Evolutionary conservation across 2,329 filamentous ascomycete genomes (phyloP), one percentile per base, ranked within the genome.

Genomic region (Paracorniculantispora psalliotae): DNA sequence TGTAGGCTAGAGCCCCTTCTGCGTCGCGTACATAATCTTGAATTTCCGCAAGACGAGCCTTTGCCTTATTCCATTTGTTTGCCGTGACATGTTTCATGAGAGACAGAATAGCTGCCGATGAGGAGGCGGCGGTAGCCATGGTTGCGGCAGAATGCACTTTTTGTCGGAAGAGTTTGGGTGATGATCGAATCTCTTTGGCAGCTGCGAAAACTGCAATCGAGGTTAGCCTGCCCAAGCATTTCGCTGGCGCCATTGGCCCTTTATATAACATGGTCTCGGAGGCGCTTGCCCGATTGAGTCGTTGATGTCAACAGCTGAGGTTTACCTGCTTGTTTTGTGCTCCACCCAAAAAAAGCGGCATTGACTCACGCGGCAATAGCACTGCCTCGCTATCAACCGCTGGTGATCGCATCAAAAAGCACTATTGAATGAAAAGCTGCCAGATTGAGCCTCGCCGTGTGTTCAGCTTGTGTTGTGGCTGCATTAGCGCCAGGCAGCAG

Each of bases 111-210:
- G 58, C 52, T 43, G 58, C 58, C 21, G 51, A 54, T 12, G 58
- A 55, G 23, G 58, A 46, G 3, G 51, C 26, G 25, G 44, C 12
- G 21, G 35, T 44, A 19, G 58, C 51, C 13, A 68, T 59, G 60
- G 39, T 23, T 39, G 49, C 23, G 30, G 43, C 4, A 28, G 3
- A 15, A 19, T n/a, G 13, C 37, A n/a, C 19, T 6, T n/a, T 37
- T 39, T 19, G 17, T n/a, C n/a, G 19, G 5, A 10, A 9, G 33
- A 13, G 33, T 8, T 37, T 50, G 46, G 13, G 19, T 44, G 17
- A 12, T 50, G 44, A 17, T 23, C 12, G 4, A 28, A 26, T 41
- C 12, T 25, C 28, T 26, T n/a, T 35, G 9, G 46, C 47, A 44
- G 55, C 47, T 30, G 46, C n/a, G 33, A 35, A 23, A 30, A 41